Base-by-base conservation (phyloP, 345 rosid genomes). In the Citrus sp. region DNA sequence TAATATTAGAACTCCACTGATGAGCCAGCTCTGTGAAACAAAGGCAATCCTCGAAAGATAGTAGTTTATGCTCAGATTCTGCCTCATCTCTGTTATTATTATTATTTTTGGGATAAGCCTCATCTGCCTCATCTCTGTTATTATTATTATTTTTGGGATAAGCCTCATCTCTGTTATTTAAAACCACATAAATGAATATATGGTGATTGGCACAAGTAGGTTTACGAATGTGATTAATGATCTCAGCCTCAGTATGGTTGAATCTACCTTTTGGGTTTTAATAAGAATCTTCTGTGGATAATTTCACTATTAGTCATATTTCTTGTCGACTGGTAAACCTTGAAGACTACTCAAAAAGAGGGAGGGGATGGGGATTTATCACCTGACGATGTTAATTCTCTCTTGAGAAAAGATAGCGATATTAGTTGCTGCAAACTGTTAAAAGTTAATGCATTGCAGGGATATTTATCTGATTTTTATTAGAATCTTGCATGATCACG, bases 231-330 rank as follows among this genome's bases (percentile, higher is more conserved):
- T 49, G 49, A 40, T 67, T 58, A 34, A 62, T 62, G 30, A 54
- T 78, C 49, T 60, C 61, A 27, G 30, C 72, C 42, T n/a, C 22
- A 38, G 54, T 40, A 64, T 63, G 59, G 37, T 58, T 70, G 75
- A 55, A 72, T 32, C 2, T 22, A 3, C 38, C n/a, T 54, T 51
- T 42, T 28, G 4, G 16, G 30, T 71, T 71, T 51, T 71, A 51
- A 8, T 51, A 27, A 51, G 55, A 30, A 51, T 60, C 27, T 71
- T 3, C 51, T 42, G 74, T 51, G 38, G 16, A 51, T 46, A 37
- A 30, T 71, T 71, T 6, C 56, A 7, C 30, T 49, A 28, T 54
- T 51, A 4, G 27, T 54, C 12, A 24, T 40, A 42, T 42, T 42
- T 42, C 12, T 42, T 69, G 30, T 68, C 54, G 10, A 38, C 19